Conservation (phyloP, 176 grass and related monocot genomes). For the Guadua angustifolia region DNA sequence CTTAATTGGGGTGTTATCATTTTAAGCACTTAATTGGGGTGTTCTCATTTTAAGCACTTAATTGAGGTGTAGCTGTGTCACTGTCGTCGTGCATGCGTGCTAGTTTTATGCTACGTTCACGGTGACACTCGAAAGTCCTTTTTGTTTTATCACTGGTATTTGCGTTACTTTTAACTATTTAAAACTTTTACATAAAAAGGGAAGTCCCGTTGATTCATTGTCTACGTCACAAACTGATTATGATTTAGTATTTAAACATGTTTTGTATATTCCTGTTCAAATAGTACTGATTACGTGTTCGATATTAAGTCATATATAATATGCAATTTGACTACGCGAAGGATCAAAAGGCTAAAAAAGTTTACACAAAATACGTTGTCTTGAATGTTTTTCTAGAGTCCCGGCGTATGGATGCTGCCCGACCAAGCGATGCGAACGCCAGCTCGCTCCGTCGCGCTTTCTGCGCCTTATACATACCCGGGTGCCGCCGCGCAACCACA, state of each 20-base stretch:
- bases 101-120: not conserved
- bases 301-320: not conserved
- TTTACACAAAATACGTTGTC: too few relatives aligned
- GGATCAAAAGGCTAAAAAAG: not conserved
- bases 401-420: too few relatives aligned
- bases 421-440: too few relatives aligned
- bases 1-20: too few relatives aligned
- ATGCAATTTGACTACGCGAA: not conserved
- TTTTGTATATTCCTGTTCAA: not conserved
- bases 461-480: too few relatives aligned
- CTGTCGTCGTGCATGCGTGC: not conserved
- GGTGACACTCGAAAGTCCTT: not conserved
- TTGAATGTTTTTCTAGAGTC: too few relatives aligned
- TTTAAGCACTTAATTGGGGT: too few relatives aligned
- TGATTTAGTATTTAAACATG: not conserved
- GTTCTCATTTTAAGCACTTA: not conserved
- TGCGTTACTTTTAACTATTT: not conserved
- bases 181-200: not conserved
- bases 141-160: not conserved
- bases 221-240: not conserved
- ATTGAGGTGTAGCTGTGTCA: not conserved
- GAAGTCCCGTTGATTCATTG: too few relatives aligned
- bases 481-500: too few relatives aligned
- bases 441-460: too few relatives aligned
- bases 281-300: not conserved